Base-by-base conservation (phyloP, 768 basidiomycete genomes). In the Mycena leptocephala region DNA sequence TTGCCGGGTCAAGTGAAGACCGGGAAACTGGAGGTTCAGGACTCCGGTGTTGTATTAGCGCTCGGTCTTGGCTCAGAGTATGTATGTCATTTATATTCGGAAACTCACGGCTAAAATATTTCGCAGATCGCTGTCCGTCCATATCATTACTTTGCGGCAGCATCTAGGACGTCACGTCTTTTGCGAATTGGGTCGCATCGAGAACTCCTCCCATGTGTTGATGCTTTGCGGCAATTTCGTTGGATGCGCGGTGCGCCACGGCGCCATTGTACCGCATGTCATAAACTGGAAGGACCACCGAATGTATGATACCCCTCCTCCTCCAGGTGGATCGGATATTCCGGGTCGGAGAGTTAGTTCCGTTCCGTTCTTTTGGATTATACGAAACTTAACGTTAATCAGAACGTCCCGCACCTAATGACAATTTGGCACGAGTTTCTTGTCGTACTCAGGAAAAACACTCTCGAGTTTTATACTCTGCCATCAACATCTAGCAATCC, bases 241-340 rank as follows among this genome's bases (percentile, higher is more conserved):
- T 1, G 78, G 48, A n/a, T 76, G 78, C 33, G 75, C 71, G 13
- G 16, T 74, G 51, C 75, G 59, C 18, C 13, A 70, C n/a, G 75
- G 30, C 30, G 33, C 28, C 0, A 43, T 37, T 37, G 41, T 62
- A 0, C 75, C 72, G 1, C 75, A 76, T 32, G 10, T 78, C 18
- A 62, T 78, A 26, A 35, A 71, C 41, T 76, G 75, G 75, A 53
- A 22, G 55, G 33, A 39, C 0, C 18, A 14, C 0, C 24, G 9
- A 2, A 20, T 67, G 5, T 30, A 58, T 11, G 55, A 71, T 13
- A 37, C 66, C 13, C 63, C 63, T 5, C 55, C 46, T 39, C 61
- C 70, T 10, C 59, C 48, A 1, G 70, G 28, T 24, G 61, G 41
- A 24, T 32, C 37, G 13, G 66, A 74, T 41, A 28, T 62, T 13